These are phyloP conservation scores for Ensete glaucum DNA, from an alignment of 176 grass and related monocot species.

Conservation along the genomic window DNA sequence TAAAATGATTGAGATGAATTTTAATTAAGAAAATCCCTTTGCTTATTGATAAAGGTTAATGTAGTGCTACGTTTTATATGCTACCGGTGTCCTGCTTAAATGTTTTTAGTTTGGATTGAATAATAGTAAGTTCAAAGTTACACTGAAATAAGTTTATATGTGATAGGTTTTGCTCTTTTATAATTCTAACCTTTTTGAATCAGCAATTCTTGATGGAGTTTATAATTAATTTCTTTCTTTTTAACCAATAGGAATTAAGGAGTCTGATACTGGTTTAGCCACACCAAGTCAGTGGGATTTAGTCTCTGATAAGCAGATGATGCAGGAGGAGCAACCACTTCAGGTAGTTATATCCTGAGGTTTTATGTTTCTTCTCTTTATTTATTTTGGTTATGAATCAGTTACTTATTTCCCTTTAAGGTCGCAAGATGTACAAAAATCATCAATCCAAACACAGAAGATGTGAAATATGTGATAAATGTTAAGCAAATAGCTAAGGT, in stretches of 20 bases:
- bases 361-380: neutral
- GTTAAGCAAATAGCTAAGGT: slow-evolving; percentile 99
- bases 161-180: neutral
- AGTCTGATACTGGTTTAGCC: slow-evolving; percentile 90
- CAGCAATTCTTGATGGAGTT: neutral
- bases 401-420: slow-evolving; percentile 23
- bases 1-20: no score
- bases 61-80: neutral
- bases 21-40: no score
- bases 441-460: slow-evolving; percentile 87
- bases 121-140: neutral
- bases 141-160: neutral
- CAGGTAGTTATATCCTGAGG: slow-evolving; percentile 36
- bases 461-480: slow-evolving; percentile 96
- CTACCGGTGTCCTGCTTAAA: neutral
- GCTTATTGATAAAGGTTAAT: neutral
- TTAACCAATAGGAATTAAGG: slow-evolving; percentile 61
- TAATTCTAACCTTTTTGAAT: neutral
- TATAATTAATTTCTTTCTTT: neutral
- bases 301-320: slow-evolving; percentile 95
- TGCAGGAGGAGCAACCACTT: slow-evolving; percentile 83
- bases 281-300: slow-evolving; percentile 92
- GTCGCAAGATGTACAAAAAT: slow-evolving; percentile 97
- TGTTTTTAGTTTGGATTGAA: neutral
- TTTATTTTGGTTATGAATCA: neutral